Percentiles rank a stretch among this genome's conserved stretches.
Conservation (phyloP, 2,329 filamentous ascomycete species). For the Arthrobotrys sinensis region DNA sequence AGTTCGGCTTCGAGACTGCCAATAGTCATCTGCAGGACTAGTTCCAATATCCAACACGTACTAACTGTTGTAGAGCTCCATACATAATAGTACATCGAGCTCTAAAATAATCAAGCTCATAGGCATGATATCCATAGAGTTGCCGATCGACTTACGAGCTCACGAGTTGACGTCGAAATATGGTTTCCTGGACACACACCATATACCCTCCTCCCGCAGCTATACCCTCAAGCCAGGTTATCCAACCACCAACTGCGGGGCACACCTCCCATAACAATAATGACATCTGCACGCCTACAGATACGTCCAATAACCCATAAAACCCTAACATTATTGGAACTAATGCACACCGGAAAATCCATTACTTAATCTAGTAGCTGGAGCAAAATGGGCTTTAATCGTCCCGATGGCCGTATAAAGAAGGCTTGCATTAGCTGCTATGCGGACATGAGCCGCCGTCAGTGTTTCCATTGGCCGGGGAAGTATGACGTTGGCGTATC, state of each 20-base stretch:
- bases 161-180: slow-evolving; percentile 18
- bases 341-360: slow-evolving; percentile 3
- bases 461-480: slow-evolving; percentile 3
- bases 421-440: slow-evolving; percentile 27
- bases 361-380: slow-evolving; percentile 16
- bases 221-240: slow-evolving; percentile 8
- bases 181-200: slow-evolving; percentile 6
- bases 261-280: background rate
- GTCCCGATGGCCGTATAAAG: background rate
- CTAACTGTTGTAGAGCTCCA: slow-evolving; percentile 21
- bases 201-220: slow-evolving; percentile 1
- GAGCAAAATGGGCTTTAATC: background rate
- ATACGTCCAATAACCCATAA: background rate
- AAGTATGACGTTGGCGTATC: slow-evolving; percentile 13
- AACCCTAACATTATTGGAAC: slow-evolving; percentile 4
- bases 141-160: background rate
- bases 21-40: slow-evolving; percentile 10
- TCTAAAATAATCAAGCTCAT: background rate
- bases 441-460: slow-evolving; percentile 8
- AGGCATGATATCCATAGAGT: background rate
- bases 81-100: background rate
- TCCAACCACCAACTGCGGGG: background rate
- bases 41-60: slow-evolving; percentile 23
- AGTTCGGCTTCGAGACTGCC: too few relatives aligned
- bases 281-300: slow-evolving; percentile 6